These are phyloP conservation scores for Juglanconis oblonga DNA, from an alignment of 2,329 filamentous ascomycete species.

Conservation along the genomic window DNA sequence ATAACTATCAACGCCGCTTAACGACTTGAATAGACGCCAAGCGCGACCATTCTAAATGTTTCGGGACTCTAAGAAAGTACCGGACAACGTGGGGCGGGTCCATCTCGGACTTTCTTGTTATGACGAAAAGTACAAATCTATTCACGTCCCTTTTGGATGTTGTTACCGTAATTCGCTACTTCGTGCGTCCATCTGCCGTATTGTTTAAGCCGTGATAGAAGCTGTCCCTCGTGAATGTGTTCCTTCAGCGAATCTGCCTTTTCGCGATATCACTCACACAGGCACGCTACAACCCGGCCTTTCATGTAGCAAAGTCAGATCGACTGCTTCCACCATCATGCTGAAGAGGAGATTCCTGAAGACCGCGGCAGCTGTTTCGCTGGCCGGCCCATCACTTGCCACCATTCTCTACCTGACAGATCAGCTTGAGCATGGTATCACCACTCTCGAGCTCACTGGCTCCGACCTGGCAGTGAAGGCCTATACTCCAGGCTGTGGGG, in stretches of 20 bases:
- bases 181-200: too few relatives aligned
- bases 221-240: too few relatives aligned
- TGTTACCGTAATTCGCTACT: too few relatives aligned
- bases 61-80: too few relatives aligned
- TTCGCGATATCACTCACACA: background rate
- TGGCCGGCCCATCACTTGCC: slow-evolving; percentile 31
- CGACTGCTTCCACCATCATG: slow-evolving; percentile 9
- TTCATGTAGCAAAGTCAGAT: background rate
- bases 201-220: too few relatives aligned
- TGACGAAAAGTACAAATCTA: too few relatives aligned
- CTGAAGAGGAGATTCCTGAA: slow-evolving; percentile 15
- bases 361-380: slow-evolving; percentile 17
- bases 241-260: background rate
- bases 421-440: slow-evolving; percentile 43
- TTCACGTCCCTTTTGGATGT: too few relatives aligned
- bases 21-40: too few relatives aligned
- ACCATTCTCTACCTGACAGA: slow-evolving; percentile 46
- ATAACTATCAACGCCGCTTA: too few relatives aligned
- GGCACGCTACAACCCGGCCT: background rate
- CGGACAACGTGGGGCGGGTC: too few relatives aligned
- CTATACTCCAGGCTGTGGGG: slow-evolving; percentile 45
- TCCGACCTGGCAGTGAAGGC: slow-evolving; percentile 40
- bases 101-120: too few relatives aligned
- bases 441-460: slow-evolving; percentile 42
- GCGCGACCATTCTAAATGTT: too few relatives aligned